phyloP scores from a whole-genome alignment of 2,329 filamentous ascomycete species.

The Drechslerella stenobrocha region DNA sequence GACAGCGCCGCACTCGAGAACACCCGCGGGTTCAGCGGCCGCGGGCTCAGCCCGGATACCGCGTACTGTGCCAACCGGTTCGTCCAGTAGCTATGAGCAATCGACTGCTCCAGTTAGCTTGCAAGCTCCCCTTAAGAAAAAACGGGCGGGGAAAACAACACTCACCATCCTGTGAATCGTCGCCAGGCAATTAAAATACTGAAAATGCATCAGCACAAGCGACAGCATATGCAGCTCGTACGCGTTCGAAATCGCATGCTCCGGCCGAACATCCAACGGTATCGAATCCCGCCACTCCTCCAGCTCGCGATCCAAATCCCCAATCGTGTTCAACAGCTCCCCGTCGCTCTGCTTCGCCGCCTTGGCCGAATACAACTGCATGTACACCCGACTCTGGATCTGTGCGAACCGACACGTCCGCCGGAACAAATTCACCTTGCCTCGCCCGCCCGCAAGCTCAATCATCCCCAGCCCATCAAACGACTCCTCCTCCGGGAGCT shows the following conservation, averaged over 20 bases:
- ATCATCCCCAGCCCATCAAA: conserved; percentile 94
- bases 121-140: no score
- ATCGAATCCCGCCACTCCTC: conserved; percentile 97
- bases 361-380: conserved; percentile 85
- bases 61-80: conserved; percentile 92
- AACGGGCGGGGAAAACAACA: no score
- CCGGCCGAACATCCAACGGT: conserved; percentile 92
- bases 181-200: conserved; percentile 96
- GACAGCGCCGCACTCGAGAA: conserved; percentile 93
- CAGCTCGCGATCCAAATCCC: conserved; percentile 83
- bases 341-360: conserved; percentile 89
- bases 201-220: conserved; percentile 90
- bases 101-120: conserved; percentile 64
- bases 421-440: conserved; percentile 92
- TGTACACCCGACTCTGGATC: conserved; percentile 94
- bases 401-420: conserved; percentile 87
- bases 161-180: conserved; percentile 88
- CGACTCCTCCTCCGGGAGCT: conserved; percentile 87
- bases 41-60: conserved; percentile 87
- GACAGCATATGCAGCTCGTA: conserved; percentile 68
- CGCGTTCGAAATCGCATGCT: conserved; percentile 86
- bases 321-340: conserved; percentile 91
- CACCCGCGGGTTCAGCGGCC: conserved; percentile 86
- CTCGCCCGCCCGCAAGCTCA: conserved; percentile 80
- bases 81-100: conserved; percentile 98